Evolutionary conservation across 108 stramenopile species (phyloP), one percentile per base, ranked within the genome.

Genomic region (Licmophora abbreviata): DNA sequence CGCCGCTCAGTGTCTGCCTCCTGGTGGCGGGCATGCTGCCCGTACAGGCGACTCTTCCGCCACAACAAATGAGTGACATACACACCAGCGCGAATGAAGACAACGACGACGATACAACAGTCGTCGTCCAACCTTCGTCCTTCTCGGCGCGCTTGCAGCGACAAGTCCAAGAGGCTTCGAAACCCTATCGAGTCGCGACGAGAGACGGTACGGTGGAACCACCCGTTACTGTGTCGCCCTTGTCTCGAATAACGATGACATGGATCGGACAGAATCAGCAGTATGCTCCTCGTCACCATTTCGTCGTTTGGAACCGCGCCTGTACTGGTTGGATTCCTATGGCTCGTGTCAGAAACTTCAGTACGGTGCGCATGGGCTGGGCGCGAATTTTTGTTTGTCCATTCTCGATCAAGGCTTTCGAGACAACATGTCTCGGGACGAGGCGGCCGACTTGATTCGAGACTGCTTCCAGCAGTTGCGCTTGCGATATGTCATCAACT

Each of bases 241-340:
- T 5, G 38, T n/a, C n/a, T n/a, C 15, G 15, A 5, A 40, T 5
- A 40, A 40, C 5, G 5, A 40, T 2, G 38, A 40, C 20, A 40
- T 18, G 2, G 4, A 40, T 5, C 3, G 20, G 4, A 18, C 5
- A 20, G 2, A 15, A 5, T 40, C 20, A 2, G 18, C 38, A 2
- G 18, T 20, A 2, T 5, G 15, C 15, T 40, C 34, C 9, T 12
- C 34, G 12, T 35, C 12, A 35, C 34, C 12, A 12, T 35, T 12
- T 11, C 9, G 2, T 22, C 49, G 30, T 23, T 36, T 51, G 9
- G 18, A 52, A 42, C 85, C 85, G 36, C 64, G 53, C 36, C 59
- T 87, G 23, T 83, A 72, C 56, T 83, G 86, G 86, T 52, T 88
- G 10, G 86, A 88, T 53, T 74, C 83, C 48, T 81, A 81, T 48